A percentile compares a stretch with the other conserved stretches of the same genome.
These are phyloP conservation scores for Cryptosporidium sp. DNA, from an alignment of 169 alveolate species.

Conservation along the genomic window DNA sequence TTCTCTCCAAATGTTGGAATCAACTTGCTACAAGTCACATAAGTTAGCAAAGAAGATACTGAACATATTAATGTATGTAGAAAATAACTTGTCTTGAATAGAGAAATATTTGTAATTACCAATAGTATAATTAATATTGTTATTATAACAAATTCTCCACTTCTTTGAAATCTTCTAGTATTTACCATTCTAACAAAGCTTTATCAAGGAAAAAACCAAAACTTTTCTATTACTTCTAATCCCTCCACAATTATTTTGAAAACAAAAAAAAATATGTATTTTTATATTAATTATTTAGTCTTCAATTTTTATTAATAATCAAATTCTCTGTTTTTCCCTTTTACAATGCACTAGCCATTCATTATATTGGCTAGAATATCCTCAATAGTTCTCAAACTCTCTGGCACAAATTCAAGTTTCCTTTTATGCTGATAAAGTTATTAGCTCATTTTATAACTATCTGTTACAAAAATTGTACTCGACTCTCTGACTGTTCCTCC, in stretches of 20 bases:
- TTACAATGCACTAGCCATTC: background rate
- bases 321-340: background rate
- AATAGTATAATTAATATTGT: constrained; percentile 19
- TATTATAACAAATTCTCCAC: constrained; percentile 17
- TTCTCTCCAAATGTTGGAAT: constrained; percentile 53
- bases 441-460: background rate
- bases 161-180: constrained; percentile 5
- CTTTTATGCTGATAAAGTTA: background rate
- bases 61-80: constrained; percentile 47
- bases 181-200: background rate
- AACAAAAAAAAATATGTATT: too few relatives aligned
- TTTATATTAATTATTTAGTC: too few relatives aligned
- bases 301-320: too few relatives aligned
- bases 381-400: background rate
- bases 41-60: constrained; percentile 19
- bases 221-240: too few relatives aligned
- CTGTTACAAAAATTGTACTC: background rate
- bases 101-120: constrained; percentile 21
- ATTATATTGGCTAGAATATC: background rate
- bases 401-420: background rate
- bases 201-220: too few relatives aligned
- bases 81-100: constrained; percentile 43
- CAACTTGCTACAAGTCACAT: constrained; percentile 17
- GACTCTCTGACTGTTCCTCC: background rate
- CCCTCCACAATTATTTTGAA: too few relatives aligned